Conservation (phyloP, 371 early-diverging fungal genomes). For the Syncephalastrum monosporum region DNA sequence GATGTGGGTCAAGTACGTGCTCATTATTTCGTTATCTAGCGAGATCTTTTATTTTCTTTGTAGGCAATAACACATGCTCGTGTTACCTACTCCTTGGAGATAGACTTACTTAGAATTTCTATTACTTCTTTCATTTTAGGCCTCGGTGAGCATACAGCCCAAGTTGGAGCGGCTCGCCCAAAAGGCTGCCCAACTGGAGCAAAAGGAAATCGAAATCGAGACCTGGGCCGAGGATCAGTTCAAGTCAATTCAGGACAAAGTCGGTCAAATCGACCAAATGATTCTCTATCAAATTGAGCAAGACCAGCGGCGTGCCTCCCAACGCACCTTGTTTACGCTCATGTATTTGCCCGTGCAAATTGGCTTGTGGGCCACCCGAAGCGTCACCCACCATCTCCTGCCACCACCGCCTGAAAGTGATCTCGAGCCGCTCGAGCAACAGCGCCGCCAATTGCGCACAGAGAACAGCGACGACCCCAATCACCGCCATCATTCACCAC, state of each 20-base stretch:
- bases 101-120: too few species aligned
- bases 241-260: constrained; percentile 42
- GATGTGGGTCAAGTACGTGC: constrained; percentile 37
- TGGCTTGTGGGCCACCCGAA: constrained; percentile 14
- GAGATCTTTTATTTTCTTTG: too few species aligned
- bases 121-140: constrained; percentile 2
- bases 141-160: constrained; percentile 24
- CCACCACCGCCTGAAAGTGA: too few species aligned
- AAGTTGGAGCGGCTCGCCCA: constrained; percentile 43
- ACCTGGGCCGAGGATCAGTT: constrained; percentile 58
- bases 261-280: constrained; percentile 51
- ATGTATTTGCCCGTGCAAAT: constrained; percentile 29
- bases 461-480: too few species aligned
- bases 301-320: constrained; percentile 36
- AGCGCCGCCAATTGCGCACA: too few species aligned
- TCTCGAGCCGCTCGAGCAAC: too few species aligned
- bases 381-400: constrained; percentile 4
- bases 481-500: too few species aligned
- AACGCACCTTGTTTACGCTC: constrained; percentile 17
- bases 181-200: constrained; percentile 50
- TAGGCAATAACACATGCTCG: too few species aligned
- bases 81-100: too few species aligned
- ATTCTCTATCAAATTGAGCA: constrained; percentile 52
- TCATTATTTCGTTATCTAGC: too few species aligned
- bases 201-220: constrained; percentile 44